Conservation (phyloP, 2,329 filamentous ascomycete species). For the Paecilomyces niveus region DNA sequence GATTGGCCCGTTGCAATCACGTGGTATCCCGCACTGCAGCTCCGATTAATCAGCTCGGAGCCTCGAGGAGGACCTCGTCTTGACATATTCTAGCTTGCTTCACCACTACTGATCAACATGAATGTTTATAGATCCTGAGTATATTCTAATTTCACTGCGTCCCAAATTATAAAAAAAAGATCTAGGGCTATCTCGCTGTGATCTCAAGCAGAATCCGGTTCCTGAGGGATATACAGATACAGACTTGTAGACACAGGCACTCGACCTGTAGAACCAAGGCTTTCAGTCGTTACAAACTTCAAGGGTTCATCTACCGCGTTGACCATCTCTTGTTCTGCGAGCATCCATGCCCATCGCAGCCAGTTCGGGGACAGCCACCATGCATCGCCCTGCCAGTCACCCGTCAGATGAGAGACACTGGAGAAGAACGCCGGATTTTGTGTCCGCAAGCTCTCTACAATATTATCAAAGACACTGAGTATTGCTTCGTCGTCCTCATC, state of each 20-base stretch:
- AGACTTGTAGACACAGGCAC: slow-evolving; percentile 21
- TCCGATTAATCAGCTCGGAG: not conserved
- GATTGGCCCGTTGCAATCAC: slow-evolving; percentile 26
- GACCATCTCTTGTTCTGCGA: slow-evolving; percentile 33
- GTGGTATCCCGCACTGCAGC: slow-evolving; percentile 12
- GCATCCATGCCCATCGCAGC: slow-evolving; percentile 38
- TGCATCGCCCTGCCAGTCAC: slow-evolving; percentile 14
- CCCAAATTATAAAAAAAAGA: not conserved
- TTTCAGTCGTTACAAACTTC: slow-evolving; percentile 14
- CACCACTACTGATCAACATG: not conserved
- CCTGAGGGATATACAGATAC: slow-evolving; percentile 31
- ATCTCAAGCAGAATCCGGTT: slow-evolving; percentile 2
- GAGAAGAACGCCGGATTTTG: slow-evolving; percentile 8
- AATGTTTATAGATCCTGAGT: not conserved
- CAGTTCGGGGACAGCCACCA: slow-evolving; percentile 32
- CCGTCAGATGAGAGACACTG: slow-evolving; percentile 11
- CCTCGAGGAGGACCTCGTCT: not conserved
- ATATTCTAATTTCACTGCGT: not conserved
- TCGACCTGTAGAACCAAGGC: slow-evolving; percentile 7
- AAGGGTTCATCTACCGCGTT: slow-evolving; percentile 29
- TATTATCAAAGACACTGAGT: slow-evolving; percentile 15
- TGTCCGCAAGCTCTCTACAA: slow-evolving; percentile 12
- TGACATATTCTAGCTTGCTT: not conserved
- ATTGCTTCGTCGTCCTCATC: slow-evolving; percentile 20
- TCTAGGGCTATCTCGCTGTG: not conserved